Evolutionary conservation across 2,329 filamentous ascomycete species (phyloP), one percentile per base, ranked within the genome.

Genomic region (Malbranchea cinnamomea): DNA sequence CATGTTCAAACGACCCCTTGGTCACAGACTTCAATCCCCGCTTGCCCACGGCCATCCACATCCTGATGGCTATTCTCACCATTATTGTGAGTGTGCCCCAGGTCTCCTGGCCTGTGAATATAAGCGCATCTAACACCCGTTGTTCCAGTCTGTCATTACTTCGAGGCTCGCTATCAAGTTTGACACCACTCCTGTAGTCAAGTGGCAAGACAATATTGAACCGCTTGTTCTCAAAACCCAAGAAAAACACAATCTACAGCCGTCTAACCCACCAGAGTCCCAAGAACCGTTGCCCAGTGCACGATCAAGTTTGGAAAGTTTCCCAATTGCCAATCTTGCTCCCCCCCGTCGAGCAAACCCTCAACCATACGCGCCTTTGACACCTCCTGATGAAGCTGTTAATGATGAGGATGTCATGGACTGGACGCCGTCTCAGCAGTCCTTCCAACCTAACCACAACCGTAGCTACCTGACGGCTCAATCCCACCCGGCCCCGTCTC

Each of bases 401-500:
- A 44, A 47, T 20, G 39, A 41, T 13, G 44, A 41, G 11, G 59
- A 62, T 35, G 50, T 50, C 23, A 65, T 65, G 62, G 62, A 65
- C 36, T 65, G 62, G 62, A 59, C 57, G 19, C 62, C 62, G n/a
- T 57, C 59, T 20, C 50, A 56, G 23, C 46, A 53, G 23, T 37
- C 50, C 12, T 44, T 57, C 12, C 46, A 44, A 25, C 50, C 50
- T 18, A 52, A 28, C 5, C 37, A 48, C 9, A 48, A 47, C 29
- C 37, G 49, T n/a, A 37, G 44, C 17, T 43, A 45, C 21, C 46
- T 48, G 24, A 43, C 50, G 23, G 42, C 43, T 26, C 44, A 38
- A 14, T 45, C 45, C 25, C 38, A 50, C 17, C 40, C 48, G 9
- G 48, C 45, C 4, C 52, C 55, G 8, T 49, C 47, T 23, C 57